Percentiles rank a stretch among this genome's conserved stretches.
phyloP scores from a whole-genome alignment of 768 basidiomycete species.

The Leccinum obscurum region DNA sequence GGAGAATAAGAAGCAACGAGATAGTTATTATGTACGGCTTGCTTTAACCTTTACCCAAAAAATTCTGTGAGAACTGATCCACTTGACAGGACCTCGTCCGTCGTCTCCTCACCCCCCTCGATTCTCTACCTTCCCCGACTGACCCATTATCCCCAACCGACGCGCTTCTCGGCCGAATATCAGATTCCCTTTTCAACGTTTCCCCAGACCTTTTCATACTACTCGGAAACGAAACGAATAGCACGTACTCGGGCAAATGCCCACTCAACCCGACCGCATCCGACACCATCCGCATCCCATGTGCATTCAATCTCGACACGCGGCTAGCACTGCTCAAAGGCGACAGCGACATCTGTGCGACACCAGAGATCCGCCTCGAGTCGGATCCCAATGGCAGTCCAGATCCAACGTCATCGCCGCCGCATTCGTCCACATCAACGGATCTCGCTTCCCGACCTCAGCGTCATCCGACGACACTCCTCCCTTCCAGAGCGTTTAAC shows the following conservation, averaged over 20 bases:
- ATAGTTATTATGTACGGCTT: slow-evolving; percentile 69
- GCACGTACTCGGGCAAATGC: slow-evolving; percentile 33
- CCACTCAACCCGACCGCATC: slow-evolving; percentile 52
- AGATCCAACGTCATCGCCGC: slow-evolving; percentile 1
- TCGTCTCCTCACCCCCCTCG: slow-evolving; percentile 58
- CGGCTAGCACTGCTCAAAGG: slow-evolving; percentile 49
- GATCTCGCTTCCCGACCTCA: slow-evolving; percentile 27
- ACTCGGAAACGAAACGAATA: slow-evolving; percentile 55
- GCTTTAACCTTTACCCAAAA: background rate
- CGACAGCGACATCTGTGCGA: slow-evolving; percentile 18
- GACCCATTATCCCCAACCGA: slow-evolving; percentile 45
- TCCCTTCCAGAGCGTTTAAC: slow-evolving; percentile 46
- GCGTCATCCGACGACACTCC: slow-evolving; percentile 42
- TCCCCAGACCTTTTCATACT: slow-evolving; percentile 49
- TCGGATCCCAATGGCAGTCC: slow-evolving; percentile 20
- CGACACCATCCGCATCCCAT: slow-evolving; percentile 47
- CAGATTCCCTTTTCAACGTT: slow-evolving; percentile 56
- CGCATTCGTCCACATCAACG: slow-evolving; percentile 37
- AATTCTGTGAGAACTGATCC: slow-evolving; percentile 11
- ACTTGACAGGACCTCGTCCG: slow-evolving; percentile 62
- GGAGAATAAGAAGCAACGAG: slow-evolving; percentile 59
- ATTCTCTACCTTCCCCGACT: slow-evolving; percentile 42
- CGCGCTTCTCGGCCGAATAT: slow-evolving; percentile 46
- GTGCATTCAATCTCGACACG: slow-evolving; percentile 52
- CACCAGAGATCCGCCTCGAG: slow-evolving; percentile 45